Conservation (phyloP, 805 yeast species). For the Millerozyma miso region DNA sequence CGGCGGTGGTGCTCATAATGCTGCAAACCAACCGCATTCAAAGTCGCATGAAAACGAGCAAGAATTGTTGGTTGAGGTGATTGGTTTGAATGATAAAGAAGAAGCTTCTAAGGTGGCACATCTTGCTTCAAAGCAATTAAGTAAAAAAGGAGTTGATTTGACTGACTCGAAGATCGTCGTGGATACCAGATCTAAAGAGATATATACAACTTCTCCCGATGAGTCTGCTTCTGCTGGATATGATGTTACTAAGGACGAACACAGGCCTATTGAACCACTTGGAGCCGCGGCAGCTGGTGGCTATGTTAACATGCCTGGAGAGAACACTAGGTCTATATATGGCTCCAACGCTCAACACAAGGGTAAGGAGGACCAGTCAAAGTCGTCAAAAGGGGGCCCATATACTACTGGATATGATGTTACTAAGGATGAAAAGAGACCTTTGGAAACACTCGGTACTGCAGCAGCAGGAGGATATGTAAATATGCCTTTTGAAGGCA, state of each 20-base stretch:
- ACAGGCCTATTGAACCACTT: background rate
- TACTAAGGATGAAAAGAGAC: background rate
- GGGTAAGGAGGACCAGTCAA: no score
- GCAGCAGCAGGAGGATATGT: background rate
- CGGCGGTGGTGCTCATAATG: background rate
- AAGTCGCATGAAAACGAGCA: background rate
- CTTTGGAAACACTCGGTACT: conserved; percentile 1
- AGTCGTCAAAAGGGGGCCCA: no score
- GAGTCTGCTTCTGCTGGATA: background rate
- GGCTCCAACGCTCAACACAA: no score
- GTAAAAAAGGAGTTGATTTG: conserved; percentile 29
- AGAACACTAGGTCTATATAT: no score
- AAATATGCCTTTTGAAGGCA: background rate
- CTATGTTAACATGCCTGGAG: background rate
- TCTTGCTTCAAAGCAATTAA: conserved; percentile 25
- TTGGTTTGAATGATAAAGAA: conserved; percentile 28
- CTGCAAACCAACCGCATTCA: background rate
- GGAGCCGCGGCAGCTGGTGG: background rate
- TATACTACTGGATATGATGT: background rate
- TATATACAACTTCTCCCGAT: conserved; percentile 18
- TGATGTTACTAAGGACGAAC: background rate
- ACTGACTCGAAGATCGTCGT: conserved; percentile 30
- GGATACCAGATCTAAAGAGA: conserved; percentile 30
- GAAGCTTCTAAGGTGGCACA: conserved; percentile 29
- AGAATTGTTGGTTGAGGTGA: conserved; percentile 27